Percentiles rank a stretch among this genome's conserved stretches.
These are phyloP conservation scores for Ophiosphaerella herpotricha DNA, from an alignment of 2,329 filamentous ascomycete species.

Conservation along the genomic window DNA sequence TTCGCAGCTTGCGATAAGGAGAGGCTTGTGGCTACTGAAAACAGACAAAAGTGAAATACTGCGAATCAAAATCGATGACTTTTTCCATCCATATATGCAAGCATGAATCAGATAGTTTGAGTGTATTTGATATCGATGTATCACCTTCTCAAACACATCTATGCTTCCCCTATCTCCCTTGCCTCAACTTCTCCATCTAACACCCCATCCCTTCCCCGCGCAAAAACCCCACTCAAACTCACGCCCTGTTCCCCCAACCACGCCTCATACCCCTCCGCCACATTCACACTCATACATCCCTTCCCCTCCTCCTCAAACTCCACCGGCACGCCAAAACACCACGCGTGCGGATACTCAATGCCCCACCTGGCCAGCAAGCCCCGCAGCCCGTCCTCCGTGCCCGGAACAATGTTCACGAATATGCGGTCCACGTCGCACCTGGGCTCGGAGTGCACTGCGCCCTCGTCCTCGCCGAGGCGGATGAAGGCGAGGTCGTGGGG, in stretches of 20 bases:
- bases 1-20: too few relatives aligned
- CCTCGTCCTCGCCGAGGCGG: slow-evolving; percentile 47
- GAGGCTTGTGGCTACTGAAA: too few relatives aligned
- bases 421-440: slow-evolving; percentile 34
- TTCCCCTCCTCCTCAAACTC: slow-evolving; percentile 47
- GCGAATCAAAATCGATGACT: too few relatives aligned
- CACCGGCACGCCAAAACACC: slow-evolving; percentile 24
- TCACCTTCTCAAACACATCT: slow-evolving; percentile 39
- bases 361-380: slow-evolving; percentile 40
- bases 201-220: slow-evolving; percentile 9
- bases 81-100: too few relatives aligned
- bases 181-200: slow-evolving; percentile 48
- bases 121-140: too few relatives aligned
- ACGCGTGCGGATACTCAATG: slow-evolving; percentile 31
- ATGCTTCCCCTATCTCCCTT: slow-evolving; percentile 40
- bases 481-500: slow-evolving; percentile 50
- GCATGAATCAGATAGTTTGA: too few relatives aligned
- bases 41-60: too few relatives aligned
- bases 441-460: slow-evolving; percentile 52
- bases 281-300: slow-evolving; percentile 13
- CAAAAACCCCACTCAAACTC: slow-evolving; percentile 35
- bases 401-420: slow-evolving; percentile 47
- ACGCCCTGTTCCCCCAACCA: slow-evolving; percentile 37
- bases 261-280: slow-evolving; percentile 51
- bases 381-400: slow-evolving; percentile 35